Conservation (phyloP, 2,329 filamentous ascomycete species). For the Beauveria sp. region DNA sequence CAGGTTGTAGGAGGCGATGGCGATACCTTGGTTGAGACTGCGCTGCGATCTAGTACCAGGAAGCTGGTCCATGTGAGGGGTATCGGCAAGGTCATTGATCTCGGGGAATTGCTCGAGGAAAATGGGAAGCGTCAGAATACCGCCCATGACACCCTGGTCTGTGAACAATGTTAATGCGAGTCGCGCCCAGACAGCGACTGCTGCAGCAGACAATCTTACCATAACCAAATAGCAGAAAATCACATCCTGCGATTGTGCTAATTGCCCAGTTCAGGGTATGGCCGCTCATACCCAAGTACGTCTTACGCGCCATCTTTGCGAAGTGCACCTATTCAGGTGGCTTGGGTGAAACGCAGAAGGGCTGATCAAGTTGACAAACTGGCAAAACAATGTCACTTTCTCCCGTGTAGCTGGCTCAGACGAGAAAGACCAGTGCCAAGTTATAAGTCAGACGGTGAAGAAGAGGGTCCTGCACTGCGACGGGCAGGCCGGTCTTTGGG, state of each 20-base stretch:
- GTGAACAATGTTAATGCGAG: constrained; percentile 26
- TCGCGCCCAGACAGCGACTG: not conserved
- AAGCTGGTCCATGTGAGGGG: constrained; percentile 12
- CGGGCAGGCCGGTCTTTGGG: not conserved
- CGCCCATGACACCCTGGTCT: constrained; percentile 72
- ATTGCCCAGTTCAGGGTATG: constrained; percentile 60
- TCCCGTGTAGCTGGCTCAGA: not conserved
- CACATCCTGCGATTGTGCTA: constrained; percentile 62
- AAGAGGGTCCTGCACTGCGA: not conserved
- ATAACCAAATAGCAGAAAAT: constrained; percentile 58
- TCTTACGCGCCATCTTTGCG: constrained; percentile 24
- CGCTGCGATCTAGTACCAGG: constrained; percentile 30
- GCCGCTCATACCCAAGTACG: constrained; percentile 60
- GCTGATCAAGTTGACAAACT: not conserved
- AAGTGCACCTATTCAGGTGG: not conserved
- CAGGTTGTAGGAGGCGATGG: constrained; percentile 50
- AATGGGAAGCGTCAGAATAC: constrained; percentile 59
- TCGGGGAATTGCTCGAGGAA: constrained; percentile 53
- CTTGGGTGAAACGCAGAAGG: not conserved
- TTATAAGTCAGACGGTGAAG: not conserved
- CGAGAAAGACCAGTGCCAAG: not conserved
- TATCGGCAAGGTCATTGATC: constrained; percentile 31
- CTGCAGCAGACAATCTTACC: constrained; percentile 28
- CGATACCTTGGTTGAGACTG: constrained; percentile 46
- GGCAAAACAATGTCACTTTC: not conserved